These are phyloP conservation scores for Alternaria hordeiaustralica DNA, from an alignment of 2,329 filamentous ascomycete genomes.

Conservation along the genomic window DNA sequence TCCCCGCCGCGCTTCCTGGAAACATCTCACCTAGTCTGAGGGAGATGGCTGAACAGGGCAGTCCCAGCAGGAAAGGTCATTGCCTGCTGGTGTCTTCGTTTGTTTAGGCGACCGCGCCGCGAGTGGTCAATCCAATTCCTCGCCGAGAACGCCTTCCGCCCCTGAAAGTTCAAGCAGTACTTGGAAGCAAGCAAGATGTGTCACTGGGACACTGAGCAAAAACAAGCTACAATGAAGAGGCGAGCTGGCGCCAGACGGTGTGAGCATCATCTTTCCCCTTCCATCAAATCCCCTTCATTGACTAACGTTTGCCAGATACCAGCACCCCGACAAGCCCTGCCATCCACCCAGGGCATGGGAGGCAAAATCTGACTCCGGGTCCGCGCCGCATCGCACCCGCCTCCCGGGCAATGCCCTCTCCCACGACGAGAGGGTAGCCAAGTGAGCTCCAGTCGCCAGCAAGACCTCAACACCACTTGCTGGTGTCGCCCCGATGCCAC, in stretches of 20 bases:
- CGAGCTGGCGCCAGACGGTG: not conserved
- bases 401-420: not conserved
- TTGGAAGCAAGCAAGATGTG: not conserved
- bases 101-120: not conserved
- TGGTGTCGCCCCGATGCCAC: not conserved
- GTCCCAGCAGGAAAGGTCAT: constrained; percentile 1
- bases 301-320: not conserved
- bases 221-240: not conserved
- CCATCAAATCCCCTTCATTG: not conserved
- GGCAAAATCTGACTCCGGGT: not conserved
- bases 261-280: not conserved
- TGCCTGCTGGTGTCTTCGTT: not conserved
- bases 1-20: constrained; percentile 18
- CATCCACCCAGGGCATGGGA: not conserved
- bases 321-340: not conserved
- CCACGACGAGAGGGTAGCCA: not conserved
- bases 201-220: not conserved
- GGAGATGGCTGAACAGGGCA: constrained; percentile 14
- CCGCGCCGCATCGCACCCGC: not conserved
- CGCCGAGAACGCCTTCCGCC: not conserved
- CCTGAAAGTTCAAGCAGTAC: not conserved
- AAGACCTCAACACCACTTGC: not conserved
- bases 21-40: constrained; percentile 1
- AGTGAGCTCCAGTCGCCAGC: not conserved
- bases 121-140: not conserved